Evolutionary conservation across 495 filamentous ascomycete species (phyloP).

Genomic region (Parathielavia appendiculata): DNA sequence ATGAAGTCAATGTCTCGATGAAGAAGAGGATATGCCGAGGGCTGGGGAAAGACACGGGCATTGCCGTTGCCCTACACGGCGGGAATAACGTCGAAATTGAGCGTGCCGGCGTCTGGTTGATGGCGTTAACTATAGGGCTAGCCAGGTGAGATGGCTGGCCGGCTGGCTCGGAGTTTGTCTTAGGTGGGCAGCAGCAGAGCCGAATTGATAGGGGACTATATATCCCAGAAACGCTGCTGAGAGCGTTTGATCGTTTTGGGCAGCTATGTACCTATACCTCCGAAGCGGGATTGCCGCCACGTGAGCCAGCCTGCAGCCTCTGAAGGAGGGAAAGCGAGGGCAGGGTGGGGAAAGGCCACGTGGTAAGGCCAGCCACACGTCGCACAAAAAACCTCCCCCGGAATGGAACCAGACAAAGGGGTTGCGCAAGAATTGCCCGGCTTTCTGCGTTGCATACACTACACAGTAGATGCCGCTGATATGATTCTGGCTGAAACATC

Average conservation of each 20-base stretch:
- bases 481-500: not conserved
- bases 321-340: not conserved
- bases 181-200: too few species aligned
- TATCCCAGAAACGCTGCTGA: not conserved
- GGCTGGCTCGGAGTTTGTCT: too few species aligned
- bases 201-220: too few species aligned
- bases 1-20: too few species aligned
- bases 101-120: too few species aligned
- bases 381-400: not conserved
- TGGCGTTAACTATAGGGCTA: too few species aligned
- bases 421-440: slow-evolving; percentile 4
- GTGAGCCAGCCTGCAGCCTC: slow-evolving; percentile 9
- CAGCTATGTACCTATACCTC: slow-evolving; percentile 7
- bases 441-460: not conserved
- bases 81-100: too few species aligned
- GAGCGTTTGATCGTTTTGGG: not conserved
- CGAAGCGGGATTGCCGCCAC: slow-evolving; percentile 11
- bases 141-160: too few species aligned
- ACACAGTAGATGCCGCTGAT: not conserved
- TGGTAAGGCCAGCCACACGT: slow-evolving; percentile 14
- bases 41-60: too few species aligned
- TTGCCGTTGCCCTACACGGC: too few species aligned
- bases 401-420: slow-evolving; percentile 1
- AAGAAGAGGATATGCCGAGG: too few species aligned
- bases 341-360: slow-evolving; percentile 13